Base-by-base conservation (phyloP, 2,329 filamentous ascomycete genomes). In the Calonectria ilicicola region DNA sequence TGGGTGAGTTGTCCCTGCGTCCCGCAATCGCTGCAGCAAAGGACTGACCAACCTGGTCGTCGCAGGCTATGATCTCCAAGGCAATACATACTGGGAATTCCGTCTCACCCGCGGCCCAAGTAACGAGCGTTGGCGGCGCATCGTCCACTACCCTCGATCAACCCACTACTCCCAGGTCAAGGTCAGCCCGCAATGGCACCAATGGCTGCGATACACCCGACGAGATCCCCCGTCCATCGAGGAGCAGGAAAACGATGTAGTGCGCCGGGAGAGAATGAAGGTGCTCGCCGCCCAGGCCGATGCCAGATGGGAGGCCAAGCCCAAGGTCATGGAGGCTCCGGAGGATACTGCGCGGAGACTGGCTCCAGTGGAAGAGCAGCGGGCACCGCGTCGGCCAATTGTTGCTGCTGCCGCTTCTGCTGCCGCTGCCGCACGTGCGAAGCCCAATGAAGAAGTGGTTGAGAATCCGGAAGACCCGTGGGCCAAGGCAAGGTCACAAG, bases 21-120 rank as follows among this genome's bases (percentile, higher is more conserved):
- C 40, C 65, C 65, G 44, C 42, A 56, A 65, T 35, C 14, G 49
- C 60, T 60, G 62, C 51, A 58, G 29, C 51, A 17, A 23, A 21
- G 5, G 35, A 21, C 29, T 35, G 12, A 32, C 49, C 23, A 21
- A 9, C n/a, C 51, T 4, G 32, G 21, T 32, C 53, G 19, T 38
- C 53, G 35, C 35, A 93, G 91, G 92, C 75, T 86, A 89, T 78
- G 92, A 93, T 80, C 90, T 93, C 70, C 80, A 90, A 27, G 91
- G 91, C 68, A 93, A 93, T 84, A 93, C 91, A 5, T 93, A 89
- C 85, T 93, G 92, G 91, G 90, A 93, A 78, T 93, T 93, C 83
- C 87, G 87, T 71, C 88, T 92, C 75, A 78, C 83, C 8, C 85
- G 87, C 67, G 83, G 83, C 72, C 78, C 82, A 69, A 77, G 75